phyloP scores from a whole-genome alignment of 441 rosid species.

The Daphne laureola region DNA sequence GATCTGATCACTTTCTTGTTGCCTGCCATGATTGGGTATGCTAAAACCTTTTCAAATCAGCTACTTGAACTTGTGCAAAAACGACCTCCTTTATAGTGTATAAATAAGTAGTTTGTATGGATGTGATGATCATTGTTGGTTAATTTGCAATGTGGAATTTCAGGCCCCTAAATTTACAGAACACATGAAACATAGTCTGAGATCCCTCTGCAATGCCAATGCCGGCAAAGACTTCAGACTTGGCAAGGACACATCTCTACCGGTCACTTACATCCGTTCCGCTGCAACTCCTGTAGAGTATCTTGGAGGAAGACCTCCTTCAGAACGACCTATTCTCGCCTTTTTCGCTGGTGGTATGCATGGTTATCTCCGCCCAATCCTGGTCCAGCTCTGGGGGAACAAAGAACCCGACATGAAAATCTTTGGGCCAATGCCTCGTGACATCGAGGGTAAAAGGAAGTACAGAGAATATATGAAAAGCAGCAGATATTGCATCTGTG shows the following conservation, averaged over 20 bases:
- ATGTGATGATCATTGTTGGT: constrained; percentile 1
- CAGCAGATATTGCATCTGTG: constrained; percentile 83
- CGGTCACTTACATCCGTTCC: constrained; percentile 66
- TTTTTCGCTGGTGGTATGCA: constrained; percentile 93
- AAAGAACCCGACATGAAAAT: constrained; percentile 78
- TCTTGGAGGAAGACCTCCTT: constrained; percentile 60
- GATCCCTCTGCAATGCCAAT: constrained; percentile 75
- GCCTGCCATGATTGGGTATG: constrained; percentile 98
- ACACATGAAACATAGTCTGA: constrained; percentile 49
- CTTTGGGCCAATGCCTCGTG: constrained; percentile 68
- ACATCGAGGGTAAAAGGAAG: constrained; percentile 39
- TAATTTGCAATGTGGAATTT: constrained; percentile 20
- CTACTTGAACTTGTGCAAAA: constrained; percentile 2
- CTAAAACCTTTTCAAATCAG: constrained; percentile 11
- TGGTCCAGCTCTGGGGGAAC: constrained; percentile 61
- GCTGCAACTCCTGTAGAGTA: constrained; percentile 45
- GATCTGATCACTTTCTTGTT: constrained; percentile 82
- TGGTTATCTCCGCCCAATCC: constrained; percentile 65
- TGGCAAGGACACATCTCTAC: constrained; percentile 68
- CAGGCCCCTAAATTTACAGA: constrained; percentile 62
- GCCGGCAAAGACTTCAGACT: constrained; percentile 64
- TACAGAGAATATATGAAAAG: constrained; percentile 82
- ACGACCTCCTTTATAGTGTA: no score
- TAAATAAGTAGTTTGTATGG: no score
- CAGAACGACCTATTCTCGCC: constrained; percentile 56